phyloP scores from a whole-genome alignment of 106 monocot genomes.

The Dactylorhiza incarnata region DNA sequence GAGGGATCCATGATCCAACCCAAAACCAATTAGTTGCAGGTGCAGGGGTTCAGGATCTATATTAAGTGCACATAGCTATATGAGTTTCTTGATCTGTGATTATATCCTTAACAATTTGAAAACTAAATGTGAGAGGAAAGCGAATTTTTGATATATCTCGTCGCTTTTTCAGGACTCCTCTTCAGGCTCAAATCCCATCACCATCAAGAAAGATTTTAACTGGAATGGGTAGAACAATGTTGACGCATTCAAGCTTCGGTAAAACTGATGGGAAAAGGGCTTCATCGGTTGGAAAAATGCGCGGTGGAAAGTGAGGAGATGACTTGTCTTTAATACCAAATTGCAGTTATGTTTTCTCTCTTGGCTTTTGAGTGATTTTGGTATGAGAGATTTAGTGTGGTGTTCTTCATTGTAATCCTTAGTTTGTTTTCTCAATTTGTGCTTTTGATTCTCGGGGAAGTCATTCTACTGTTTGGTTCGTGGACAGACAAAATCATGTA shows the following conservation, averaged over 20 bases:
- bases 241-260: background rate
- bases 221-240: background rate
- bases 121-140: too few relatives aligned
- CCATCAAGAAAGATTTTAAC: background rate
- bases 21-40: too few relatives aligned
- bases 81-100: background rate
- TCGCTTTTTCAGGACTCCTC: background rate
- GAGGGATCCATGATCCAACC: background rate
- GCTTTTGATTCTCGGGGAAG: too few relatives aligned
- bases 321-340: background rate
- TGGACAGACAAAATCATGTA: too few relatives aligned
- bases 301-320: background rate
- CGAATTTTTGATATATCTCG: background rate
- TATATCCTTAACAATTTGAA: background rate
- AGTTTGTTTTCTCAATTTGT: background rate
- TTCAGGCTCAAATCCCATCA: slow-evolving; percentile 1
- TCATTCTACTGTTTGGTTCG: too few relatives aligned
- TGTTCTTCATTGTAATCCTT: background rate
- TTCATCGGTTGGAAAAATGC: slow-evolving; percentile 8
- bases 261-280: background rate
- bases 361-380: background rate
- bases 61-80: background rate
- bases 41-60: background rate
- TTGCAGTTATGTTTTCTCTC: too few relatives aligned
- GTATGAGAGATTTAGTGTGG: background rate